Conservation (phyloP, 31 red algal genomes). For the Pterothamnion heteromorphum region DNA sequence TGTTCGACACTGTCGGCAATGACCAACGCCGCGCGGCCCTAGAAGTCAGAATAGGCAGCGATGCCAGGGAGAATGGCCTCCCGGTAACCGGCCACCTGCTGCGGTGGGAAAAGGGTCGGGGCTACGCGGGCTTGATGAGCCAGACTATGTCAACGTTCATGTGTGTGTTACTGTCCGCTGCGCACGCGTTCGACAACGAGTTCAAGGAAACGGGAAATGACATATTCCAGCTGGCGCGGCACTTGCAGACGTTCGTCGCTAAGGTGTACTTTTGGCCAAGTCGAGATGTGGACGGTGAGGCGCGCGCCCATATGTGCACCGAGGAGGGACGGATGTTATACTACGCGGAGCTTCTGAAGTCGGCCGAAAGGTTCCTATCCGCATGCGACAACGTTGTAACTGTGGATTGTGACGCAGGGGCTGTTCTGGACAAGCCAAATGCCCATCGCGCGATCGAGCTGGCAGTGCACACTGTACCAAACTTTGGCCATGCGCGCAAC, state of each 20-base stretch:
- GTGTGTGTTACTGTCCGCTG: background rate
- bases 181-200: background rate
- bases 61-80: background rate
- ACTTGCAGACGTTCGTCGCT: background rate
- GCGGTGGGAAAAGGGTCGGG: background rate
- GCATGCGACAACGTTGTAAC: background rate
- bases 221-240: background rate
- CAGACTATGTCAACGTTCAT: background rate
- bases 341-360: background rate
- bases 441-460: constrained; percentile 17
- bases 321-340: background rate
- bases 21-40: background rate
- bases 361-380: background rate
- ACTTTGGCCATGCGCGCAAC: background rate
- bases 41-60: background rate
- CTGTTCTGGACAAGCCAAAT: background rate
- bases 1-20: background rate
- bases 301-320: background rate
- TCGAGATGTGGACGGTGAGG: background rate
- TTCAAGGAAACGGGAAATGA: background rate
- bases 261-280: background rate
- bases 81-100: background rate
- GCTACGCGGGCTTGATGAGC: background rate
- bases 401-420: background rate
- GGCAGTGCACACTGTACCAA: background rate